Evolutionary conservation across 148 eudicot species (phyloP).

Genomic region (Salicornia ramosissima): DNA sequence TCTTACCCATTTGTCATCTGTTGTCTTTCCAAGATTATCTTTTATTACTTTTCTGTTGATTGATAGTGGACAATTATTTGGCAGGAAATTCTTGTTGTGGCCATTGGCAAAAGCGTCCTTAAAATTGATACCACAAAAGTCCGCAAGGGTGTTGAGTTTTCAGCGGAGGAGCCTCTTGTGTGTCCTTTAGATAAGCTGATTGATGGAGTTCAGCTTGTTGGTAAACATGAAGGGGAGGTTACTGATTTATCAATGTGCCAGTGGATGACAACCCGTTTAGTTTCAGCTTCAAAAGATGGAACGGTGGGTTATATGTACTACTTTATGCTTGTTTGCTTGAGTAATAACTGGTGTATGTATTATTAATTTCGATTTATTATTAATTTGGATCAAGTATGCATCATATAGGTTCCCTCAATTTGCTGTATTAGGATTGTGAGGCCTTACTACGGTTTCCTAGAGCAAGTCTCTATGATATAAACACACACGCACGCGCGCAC

Average conservation of each 20-base stretch:
- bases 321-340: neutral
- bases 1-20: neutral
- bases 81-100: conserved; percentile 92
- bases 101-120: conserved; percentile 64
- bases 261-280: conserved; percentile 99
- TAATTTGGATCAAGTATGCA: neutral
- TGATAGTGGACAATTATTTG: neutral
- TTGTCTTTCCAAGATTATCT: neutral
- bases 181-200: conserved; percentile 68
- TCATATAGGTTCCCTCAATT: neutral
- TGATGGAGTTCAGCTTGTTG: conserved; percentile 89
- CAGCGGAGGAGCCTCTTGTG: conserved; percentile 74
- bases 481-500: no score
- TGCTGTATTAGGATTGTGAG: neutral
- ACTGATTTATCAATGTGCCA: conserved; percentile 99
- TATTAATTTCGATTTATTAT: neutral
- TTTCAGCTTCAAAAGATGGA: conserved; percentile 93
- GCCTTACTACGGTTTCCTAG: neutral
- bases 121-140: conserved; percentile 82
- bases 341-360: no score
- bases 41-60: conserved; percentile 2
- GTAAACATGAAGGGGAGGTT: conserved; percentile 92
- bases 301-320: conserved; percentile 50
- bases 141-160: conserved; percentile 64
- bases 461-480: no score